These are phyloP conservation scores for Lachnellula willkommii DNA, from an alignment of 2,329 filamentous ascomycete genomes.

Conservation along the genomic window DNA sequence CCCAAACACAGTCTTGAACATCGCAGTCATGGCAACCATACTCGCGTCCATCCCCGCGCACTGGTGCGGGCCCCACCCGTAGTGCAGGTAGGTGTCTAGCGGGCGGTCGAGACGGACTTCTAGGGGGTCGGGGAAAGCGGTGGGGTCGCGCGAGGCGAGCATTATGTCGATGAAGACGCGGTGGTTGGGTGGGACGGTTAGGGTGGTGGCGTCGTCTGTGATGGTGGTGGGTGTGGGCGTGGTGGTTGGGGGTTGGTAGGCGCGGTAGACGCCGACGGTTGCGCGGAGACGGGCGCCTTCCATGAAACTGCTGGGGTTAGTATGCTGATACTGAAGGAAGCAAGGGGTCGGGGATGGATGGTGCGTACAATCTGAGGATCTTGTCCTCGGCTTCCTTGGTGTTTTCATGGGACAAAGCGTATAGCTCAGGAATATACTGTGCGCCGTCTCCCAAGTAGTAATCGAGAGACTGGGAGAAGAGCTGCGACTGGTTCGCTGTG, in stretches of 20 bases:
- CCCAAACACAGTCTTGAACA: slow-evolving; percentile 26
- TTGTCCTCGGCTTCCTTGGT: slow-evolving; percentile 54
- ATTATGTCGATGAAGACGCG: slow-evolving; percentile 60
- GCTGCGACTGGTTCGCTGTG: slow-evolving; percentile 65
- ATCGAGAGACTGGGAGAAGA: slow-evolving; percentile 68
- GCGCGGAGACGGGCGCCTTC: slow-evolving; percentile 66
- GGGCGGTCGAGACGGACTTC: slow-evolving; percentile 59
- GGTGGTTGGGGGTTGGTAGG: slow-evolving; percentile 29
- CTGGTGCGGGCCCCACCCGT: slow-evolving; percentile 56
- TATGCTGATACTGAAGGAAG: not conserved
- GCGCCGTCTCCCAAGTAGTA: slow-evolving; percentile 61
- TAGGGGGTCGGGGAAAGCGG: slow-evolving; percentile 56
- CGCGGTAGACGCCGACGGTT: slow-evolving; percentile 55
- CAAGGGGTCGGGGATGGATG: not conserved
- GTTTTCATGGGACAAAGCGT: slow-evolving; percentile 51
- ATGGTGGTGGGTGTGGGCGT: slow-evolving; percentile 40
- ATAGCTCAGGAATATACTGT: slow-evolving; percentile 54
- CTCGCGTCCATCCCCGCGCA: slow-evolving; percentile 57
- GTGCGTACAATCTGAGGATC: slow-evolving; percentile 51
- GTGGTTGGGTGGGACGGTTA: slow-evolving; percentile 50
- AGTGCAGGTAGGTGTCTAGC: slow-evolving; percentile 58
- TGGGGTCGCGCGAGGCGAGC: slow-evolving; percentile 49
- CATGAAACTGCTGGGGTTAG: slow-evolving; percentile 44
- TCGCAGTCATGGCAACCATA: slow-evolving; percentile 53
- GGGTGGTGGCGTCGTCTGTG: slow-evolving; percentile 45